A percentile compares a stretch with the other conserved stretches of the same genome.
phyloP scores from a whole-genome alignment of 2,329 filamentous ascomycete genomes.

The Trichoderma sp. region DNA sequence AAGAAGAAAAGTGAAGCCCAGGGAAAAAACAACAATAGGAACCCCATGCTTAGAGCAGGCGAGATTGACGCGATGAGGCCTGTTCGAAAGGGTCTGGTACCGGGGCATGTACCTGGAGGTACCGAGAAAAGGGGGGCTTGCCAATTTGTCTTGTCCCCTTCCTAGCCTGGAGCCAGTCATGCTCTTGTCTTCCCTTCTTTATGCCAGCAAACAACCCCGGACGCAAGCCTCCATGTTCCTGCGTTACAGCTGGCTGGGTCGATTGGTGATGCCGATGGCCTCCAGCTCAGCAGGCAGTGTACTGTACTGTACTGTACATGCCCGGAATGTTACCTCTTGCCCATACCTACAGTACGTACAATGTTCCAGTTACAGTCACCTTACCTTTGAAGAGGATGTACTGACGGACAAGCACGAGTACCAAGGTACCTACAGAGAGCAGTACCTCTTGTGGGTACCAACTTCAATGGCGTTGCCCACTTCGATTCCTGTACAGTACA shows the following conservation, averaged over 20 bases:
- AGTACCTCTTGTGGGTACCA: neutral
- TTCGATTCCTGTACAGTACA: too few species aligned
- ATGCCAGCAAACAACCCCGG: conserved; percentile 4
- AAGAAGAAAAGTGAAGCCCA: neutral
- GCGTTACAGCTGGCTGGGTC: neutral
- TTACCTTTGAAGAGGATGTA: too few species aligned
- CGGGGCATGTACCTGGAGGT: neutral
- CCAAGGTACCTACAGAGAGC: too few species aligned
- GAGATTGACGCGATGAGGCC: conserved; percentile 16
- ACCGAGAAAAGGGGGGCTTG: conserved; percentile 12
- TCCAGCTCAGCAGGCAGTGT: neutral
- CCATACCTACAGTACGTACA: too few species aligned
- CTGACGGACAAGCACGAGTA: too few species aligned
- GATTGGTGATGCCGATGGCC: neutral
- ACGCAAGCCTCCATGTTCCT: conserved; percentile 8
- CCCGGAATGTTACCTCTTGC: neutral
- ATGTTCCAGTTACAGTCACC: too few species aligned
- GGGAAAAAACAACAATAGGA: neutral
- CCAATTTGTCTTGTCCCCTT: conserved; percentile 6
- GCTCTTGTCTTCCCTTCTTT: neutral
- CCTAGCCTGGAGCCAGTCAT: neutral
- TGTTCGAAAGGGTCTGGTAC: neutral
- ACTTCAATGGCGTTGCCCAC: neutral
- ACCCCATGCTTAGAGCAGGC: neutral
- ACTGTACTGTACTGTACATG: too few species aligned